Percentiles rank a stretch among this genome's conserved stretches.
Conservation (phyloP, 176 grass and related monocot genomes). For the Musa beccarii region DNA sequence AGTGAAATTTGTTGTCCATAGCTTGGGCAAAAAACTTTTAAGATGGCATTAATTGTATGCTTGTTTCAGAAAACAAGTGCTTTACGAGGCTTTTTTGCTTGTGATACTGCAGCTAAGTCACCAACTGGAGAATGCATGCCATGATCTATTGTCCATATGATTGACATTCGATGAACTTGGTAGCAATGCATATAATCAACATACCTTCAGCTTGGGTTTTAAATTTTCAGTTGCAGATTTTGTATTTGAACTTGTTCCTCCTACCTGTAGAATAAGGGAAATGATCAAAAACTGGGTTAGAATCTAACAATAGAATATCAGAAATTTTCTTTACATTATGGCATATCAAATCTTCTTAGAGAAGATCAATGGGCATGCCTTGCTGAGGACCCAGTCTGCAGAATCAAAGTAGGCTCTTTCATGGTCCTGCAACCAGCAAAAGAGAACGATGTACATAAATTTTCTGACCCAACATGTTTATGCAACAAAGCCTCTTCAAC, state of each 20-base stretch:
- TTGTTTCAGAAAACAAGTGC: too few species aligned
- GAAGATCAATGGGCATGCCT: conserved; percentile 13
- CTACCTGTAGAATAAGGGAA: not conserved
- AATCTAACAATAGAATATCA: not conserved
- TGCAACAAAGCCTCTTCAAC: not conserved
- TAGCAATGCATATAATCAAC: not conserved
- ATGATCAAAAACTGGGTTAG: not conserved
- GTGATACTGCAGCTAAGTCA: too few species aligned
- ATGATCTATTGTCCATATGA: not conserved
- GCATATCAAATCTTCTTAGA: not conserved
- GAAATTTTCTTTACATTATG: not conserved
- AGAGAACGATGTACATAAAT: not conserved
- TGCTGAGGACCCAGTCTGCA: conserved; percentile 42
- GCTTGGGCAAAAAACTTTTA: not conserved
- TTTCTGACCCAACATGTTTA: not conserved
- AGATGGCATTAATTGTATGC: too few species aligned
- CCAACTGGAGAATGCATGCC: not conserved
- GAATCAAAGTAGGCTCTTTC: conserved; percentile 47
- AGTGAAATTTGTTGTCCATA: not conserved
- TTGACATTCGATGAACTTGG: not conserved
- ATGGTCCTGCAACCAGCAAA: conserved; percentile 23
- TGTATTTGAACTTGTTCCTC: conserved; percentile 17
- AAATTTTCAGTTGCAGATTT: conserved; percentile 17
- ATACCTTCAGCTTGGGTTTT: conserved; percentile 42
- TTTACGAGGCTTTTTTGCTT: too few species aligned